A percentile compares a stretch with the other conserved stretches of the same genome.
phyloP scores from a whole-genome alignment of 805 yeast genomes.

The Hanseniaspora nectarophila region DNA sequence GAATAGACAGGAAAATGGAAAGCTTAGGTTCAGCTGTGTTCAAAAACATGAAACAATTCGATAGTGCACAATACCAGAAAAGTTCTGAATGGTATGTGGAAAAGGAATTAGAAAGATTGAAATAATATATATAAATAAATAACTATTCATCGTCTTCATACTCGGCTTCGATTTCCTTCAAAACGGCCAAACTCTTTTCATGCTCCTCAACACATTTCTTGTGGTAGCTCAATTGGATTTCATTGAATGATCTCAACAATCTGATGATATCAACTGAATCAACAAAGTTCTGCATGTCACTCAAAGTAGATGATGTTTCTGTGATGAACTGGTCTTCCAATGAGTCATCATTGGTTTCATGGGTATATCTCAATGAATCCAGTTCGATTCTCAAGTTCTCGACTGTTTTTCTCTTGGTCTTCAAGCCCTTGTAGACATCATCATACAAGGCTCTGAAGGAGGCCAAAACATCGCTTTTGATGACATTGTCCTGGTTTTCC shows the following conservation, averaged over 20 bases:
- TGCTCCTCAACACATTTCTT: constrained; percentile 41
- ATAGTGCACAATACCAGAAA: neutral
- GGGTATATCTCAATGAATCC: constrained; percentile 55
- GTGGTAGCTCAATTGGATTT: constrained; percentile 57
- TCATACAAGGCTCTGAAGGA: constrained; percentile 43
- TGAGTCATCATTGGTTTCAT: constrained; percentile 26
- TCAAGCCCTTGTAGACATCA: constrained; percentile 39
- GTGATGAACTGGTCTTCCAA: constrained; percentile 72
- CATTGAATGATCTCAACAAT: constrained; percentile 52
- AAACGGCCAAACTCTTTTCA: constrained; percentile 35
- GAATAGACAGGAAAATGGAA: neutral
- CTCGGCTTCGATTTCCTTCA: constrained; percentile 36
- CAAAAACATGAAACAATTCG: neutral
- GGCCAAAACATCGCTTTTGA: constrained; percentile 47
- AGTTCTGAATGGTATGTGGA: neutral
- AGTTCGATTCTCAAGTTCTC: constrained; percentile 58
- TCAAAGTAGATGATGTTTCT: constrained; percentile 69
- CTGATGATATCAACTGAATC: constrained; percentile 54
- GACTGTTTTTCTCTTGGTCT: constrained; percentile 43
- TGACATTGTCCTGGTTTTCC: constrained; percentile 54
- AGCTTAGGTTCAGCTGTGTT: neutral
- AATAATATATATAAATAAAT: constrained; percentile 22
- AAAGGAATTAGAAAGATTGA: neutral
- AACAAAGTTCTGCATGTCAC: constrained; percentile 60
- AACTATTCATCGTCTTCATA: constrained; percentile 33